These are phyloP conservation scores for Suillus alpinus DNA, from an alignment of 768 basidiomycete species.

Conservation along the genomic window DNA sequence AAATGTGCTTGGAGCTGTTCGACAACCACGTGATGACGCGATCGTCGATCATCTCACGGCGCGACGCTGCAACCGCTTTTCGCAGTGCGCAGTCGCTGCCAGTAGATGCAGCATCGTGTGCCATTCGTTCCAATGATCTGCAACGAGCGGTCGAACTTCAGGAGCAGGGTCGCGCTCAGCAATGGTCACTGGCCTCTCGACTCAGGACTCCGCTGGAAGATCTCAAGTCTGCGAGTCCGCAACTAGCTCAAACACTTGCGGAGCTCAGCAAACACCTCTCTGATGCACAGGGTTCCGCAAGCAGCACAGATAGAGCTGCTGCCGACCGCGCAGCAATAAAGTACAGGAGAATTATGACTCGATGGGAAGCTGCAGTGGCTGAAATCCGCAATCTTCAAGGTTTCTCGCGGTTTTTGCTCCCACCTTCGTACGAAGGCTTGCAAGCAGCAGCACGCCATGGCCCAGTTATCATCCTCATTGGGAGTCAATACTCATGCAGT, in stretches of 20 bases:
- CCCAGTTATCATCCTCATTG: background rate
- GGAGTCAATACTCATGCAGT: background rate
- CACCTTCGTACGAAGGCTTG: constrained; percentile 5
- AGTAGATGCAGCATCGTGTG: constrained; percentile 11
- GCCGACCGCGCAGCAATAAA: background rate
- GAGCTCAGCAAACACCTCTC: background rate
- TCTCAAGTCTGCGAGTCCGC: constrained; percentile 3
- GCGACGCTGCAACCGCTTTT: background rate
- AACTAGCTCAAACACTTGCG: constrained; percentile 5
- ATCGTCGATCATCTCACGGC: background rate
- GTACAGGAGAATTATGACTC: background rate
- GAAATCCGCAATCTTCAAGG: constrained; percentile 11
- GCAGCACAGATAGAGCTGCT: too few relatives aligned
- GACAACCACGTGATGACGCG: background rate
- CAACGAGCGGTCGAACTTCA: constrained; percentile 23
- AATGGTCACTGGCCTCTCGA: constrained; percentile 25
- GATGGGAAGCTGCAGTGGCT: constrained; percentile 12
- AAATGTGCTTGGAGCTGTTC: background rate
- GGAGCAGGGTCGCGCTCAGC: constrained; percentile 26
- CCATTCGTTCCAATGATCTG: constrained; percentile 7
- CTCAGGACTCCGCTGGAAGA: constrained; percentile 24
- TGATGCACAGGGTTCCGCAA: background rate
- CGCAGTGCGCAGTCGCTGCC: background rate
- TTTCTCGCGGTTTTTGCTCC: constrained; percentile 10
- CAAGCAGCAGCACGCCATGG: background rate